Base-by-base conservation (phyloP, 2,329 filamentous ascomycete species). In the Fusarium kyushuense region DNA sequence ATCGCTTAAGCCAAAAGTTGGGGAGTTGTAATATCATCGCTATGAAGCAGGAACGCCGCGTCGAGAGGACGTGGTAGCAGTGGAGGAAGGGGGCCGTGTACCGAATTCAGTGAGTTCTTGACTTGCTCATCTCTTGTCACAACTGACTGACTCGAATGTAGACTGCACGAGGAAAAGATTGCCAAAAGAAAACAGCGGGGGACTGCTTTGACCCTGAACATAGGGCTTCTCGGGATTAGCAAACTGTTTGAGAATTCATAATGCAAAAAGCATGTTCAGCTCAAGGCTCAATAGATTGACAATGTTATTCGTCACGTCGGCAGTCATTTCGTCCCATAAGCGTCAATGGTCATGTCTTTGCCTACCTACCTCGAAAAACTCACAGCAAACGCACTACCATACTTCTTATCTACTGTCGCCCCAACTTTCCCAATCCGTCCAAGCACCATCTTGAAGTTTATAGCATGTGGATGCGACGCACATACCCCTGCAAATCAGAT, bases 1-100 rank as follows among this genome's bases (percentile, higher is more conserved):
- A 86, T 86, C 61, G 78, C 84, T 35, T 87, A 82, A 79, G 46
- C 21, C 16, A 17, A 21, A 23, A 30, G 27, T 7, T 12, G 4
- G 17, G 25, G 19, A 45, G 12, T 19, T 29, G 48, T 49, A 13
- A 46, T 30, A 25, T 40, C 29, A 33, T 41, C 54, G 45, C 23
- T 19, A 51, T 32, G 29, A 21, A 19, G 30, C 42, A 47, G 38
- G 45, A 36, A 49, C 41, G 54, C 49, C 53, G 57, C 67, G 71
- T 73, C 56, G 58, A 65, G 57, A 40, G 21, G 7, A 60, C 65
- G 68, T 43, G 51, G 56, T 63, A 53, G 30, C 58, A 46, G 75
- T 68, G 75, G 75, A 76, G 75, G 75, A 76, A 76, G 70, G 74
- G 75, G 75, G 71, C 58, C 58, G 54, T 73, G 61, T 69, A 65